Base-by-base conservation (phyloP, 2,329 filamentous ascomycete species). In the Thielaviopsis euricoi region DNA sequence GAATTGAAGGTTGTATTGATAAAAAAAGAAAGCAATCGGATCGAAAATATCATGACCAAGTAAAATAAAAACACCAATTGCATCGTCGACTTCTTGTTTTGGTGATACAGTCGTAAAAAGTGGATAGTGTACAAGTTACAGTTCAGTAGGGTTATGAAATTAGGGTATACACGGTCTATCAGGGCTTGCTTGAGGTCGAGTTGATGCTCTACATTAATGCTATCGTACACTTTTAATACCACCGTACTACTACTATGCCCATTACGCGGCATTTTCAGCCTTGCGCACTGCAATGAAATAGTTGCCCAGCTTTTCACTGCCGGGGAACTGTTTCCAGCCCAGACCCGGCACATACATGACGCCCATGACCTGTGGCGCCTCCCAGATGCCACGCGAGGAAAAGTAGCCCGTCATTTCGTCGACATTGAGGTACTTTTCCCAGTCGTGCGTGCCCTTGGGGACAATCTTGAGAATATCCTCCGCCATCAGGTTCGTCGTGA, bases 391-490 rank as follows among this genome's bases (percentile, higher is more conserved):
- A 63, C 73, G 73, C 58, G 68, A 71, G 57, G 73, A 68, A 63
- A 84, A 79, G 67, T 78, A 75, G 1, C 68, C 71, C 64, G 77
- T 73, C 66, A 95, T 69, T 75, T 97, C 91, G 15, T 80, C 75
- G 62, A 87, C 86, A 67, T 96, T 93, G 63, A 98, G 84, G 71
- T 97, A 98, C 73, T 97, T 95, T 62, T 77, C 77, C 93, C 93
- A 98, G 69, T 96, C 89, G 71, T 98, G 93, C 52, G 93, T 98
- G 1, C 93, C 93, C 62, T 80, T 81, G 10, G 93, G 93, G 58
- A 98, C 93, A 61, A 97, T 88, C 5, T 87, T 77, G 67, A 95
- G 65, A 59, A 96, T 68, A 71, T 93, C 87, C 73, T 98, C 93
- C 0, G 93, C 93, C 62, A 95, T 77, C 23, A 97, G 73, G 66